These are phyloP conservation scores for Phytophthora boehmeriae DNA, from an alignment of 352 stramenopile genomes.

Conservation along the genomic window DNA sequence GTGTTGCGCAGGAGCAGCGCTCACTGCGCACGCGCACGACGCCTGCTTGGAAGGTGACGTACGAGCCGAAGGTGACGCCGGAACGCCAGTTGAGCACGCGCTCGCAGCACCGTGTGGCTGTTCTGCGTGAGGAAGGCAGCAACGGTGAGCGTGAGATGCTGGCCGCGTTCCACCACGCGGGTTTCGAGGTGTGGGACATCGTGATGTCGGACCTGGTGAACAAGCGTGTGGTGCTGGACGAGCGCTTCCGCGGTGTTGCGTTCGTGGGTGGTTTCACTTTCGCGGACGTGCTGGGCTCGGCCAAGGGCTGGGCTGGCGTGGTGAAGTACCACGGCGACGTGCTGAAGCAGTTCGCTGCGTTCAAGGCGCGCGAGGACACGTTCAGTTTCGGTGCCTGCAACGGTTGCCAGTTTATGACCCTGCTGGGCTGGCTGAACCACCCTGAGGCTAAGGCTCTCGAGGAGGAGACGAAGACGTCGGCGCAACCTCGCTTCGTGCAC, in stretches of 20 bases:
- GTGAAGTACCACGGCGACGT: constrained; percentile 98
- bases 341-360: constrained; percentile 96
- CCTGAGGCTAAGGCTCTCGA: constrained; percentile 62
- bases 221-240: constrained; percentile 91
- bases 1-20: constrained; percentile 94
- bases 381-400: constrained; percentile 99
- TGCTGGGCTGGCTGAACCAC: constrained; percentile 96
- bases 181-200: constrained; percentile 99
- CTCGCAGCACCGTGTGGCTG: constrained; percentile 93
- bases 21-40: constrained; percentile 85
- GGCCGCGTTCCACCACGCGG: constrained; percentile 95
- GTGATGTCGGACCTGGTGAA: constrained; percentile 96
- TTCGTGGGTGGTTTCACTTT: constrained; percentile 99
- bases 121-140: constrained; percentile 98
- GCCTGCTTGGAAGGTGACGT: constrained; percentile 93
- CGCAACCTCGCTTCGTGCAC: constrained; percentile 96
- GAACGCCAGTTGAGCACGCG: constrained; percentile 81
- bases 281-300: constrained; percentile 98
- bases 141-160: constrained; percentile 99
- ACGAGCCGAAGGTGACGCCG: constrained; percentile 81
- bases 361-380: constrained; percentile 95
- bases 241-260: constrained; percentile 96
- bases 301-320: constrained; percentile 98
- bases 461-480: constrained; percentile 55
- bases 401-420: constrained; percentile 99